Percentiles rank a stretch among this genome's conserved stretches.
phyloP scores from a whole-genome alignment of 108 stramenopile species.

The Chaetoceros muelleri region DNA sequence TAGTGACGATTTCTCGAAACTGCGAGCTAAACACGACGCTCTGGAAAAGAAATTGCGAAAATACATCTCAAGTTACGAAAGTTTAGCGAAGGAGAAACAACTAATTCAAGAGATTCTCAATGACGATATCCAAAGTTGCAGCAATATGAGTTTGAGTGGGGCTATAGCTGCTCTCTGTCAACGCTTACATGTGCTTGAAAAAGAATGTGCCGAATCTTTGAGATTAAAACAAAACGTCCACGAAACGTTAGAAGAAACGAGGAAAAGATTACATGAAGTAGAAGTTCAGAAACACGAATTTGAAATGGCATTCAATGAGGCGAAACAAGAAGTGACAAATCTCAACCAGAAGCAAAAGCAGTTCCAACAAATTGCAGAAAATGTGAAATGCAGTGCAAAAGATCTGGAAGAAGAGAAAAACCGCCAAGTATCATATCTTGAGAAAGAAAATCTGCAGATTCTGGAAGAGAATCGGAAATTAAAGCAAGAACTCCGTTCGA shows the following conservation, averaged over 20 bases:
- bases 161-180: constrained; percentile 51
- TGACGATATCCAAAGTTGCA: constrained; percentile 26
- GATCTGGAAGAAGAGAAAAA: neutral
- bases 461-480: neutral
- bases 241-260: neutral
- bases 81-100: constrained; percentile 66
- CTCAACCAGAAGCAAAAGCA: neutral
- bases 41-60: constrained; percentile 72
- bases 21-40: constrained; percentile 57
- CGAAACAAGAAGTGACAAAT: neutral
- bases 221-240: neutral
- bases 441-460: neutral
- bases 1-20: constrained; percentile 31
- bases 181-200: constrained; percentile 43
- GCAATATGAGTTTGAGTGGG: constrained; percentile 43
- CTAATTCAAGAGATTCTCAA: constrained; percentile 31
- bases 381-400: neutral
- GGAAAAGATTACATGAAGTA: neutral
- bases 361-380: neutral
- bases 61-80: constrained; percentile 59
- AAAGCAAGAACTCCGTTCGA: neutral
- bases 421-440: neutral
- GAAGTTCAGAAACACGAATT: neutral
- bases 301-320: neutral
- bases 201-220: constrained; percentile 22